These are phyloP conservation scores for Solanum piurae DNA, from an alignment of 257 asterid species.

Conservation along the genomic window DNA sequence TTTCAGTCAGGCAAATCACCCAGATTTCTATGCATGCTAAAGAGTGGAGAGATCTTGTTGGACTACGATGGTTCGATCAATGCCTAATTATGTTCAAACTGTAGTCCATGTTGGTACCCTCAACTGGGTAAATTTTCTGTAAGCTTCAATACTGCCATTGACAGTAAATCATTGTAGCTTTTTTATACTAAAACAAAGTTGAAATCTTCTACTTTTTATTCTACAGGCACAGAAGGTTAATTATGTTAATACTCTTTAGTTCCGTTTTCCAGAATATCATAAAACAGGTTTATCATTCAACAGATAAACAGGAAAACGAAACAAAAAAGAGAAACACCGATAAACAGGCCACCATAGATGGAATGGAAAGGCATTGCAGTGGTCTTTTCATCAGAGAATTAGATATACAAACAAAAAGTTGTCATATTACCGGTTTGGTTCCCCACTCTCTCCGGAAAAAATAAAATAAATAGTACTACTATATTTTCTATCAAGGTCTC, in stretches of 20 bases:
- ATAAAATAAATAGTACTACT: neutral
- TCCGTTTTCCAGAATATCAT: neutral
- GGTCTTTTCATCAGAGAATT: neutral
- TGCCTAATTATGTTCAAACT: neutral
- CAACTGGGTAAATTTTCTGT: neutral
- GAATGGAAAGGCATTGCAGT: neutral
- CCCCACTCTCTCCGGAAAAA: neutral
- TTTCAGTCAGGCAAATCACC: neutral
- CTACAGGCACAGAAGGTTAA: neutral
- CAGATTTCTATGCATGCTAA: neutral
- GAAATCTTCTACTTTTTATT: neutral
- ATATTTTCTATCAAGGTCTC: neutral
- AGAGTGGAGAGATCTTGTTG: neutral
- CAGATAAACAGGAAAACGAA: neutral
- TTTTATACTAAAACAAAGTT: neutral
- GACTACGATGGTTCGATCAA: neutral
- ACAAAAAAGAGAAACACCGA: neutral
- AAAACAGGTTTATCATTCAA: neutral
- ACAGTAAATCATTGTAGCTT: neutral
- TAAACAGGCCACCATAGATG: neutral
- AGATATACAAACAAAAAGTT: neutral
- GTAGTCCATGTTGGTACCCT: neutral
- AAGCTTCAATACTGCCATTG: neutral
- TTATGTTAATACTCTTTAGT: neutral
- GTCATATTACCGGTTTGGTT: neutral